A percentile compares a stretch with the other conserved stretches of the same genome.
These are phyloP conservation scores for Leptodermis oblonga DNA, from an alignment of 257 asterid species.

Conservation along the genomic window DNA sequence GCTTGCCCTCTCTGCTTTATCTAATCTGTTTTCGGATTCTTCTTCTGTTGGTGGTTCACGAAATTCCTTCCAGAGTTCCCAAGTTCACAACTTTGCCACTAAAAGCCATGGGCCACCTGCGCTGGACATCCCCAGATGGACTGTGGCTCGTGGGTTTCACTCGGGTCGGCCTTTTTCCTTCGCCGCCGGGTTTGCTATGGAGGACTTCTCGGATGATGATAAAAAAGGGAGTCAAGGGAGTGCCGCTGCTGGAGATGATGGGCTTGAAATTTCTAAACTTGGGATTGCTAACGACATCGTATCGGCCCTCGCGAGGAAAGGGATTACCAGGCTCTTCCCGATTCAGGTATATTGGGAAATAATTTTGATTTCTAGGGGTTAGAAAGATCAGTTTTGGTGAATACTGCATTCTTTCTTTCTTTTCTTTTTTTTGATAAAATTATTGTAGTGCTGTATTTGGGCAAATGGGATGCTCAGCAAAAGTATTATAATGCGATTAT, in stretches of 20 bases:
- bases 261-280: conserved; percentile 85
- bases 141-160: conserved; percentile 38
- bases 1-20: conserved; percentile 38
- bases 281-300: conserved; percentile 67
- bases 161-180: conserved; percentile 34
- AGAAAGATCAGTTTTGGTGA: neutral
- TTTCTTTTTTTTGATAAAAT: neutral
- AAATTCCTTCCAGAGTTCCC: conserved; percentile 10
- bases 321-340: conserved; percentile 81
- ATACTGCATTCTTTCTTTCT: neutral
- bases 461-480: neutral
- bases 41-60: conserved; percentile 15
- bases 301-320: conserved; percentile 53
- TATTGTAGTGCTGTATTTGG: neutral
- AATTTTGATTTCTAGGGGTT: neutral
- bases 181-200: conserved; percentile 49
- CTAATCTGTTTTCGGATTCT: conserved; percentile 26
- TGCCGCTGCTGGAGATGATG: conserved; percentile 36
- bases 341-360: conserved; percentile 57
- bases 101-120: conserved; percentile 2
- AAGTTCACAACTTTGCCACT: conserved; percentile 22
- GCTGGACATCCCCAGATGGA: neutral
- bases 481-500: neutral
- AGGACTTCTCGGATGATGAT: conserved; percentile 55
- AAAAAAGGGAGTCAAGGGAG: conserved; percentile 22